These are phyloP conservation scores for Pseudogymnoascus sp. DNA, from an alignment of 2,329 filamentous ascomycete species.

Conservation along the genomic window DNA sequence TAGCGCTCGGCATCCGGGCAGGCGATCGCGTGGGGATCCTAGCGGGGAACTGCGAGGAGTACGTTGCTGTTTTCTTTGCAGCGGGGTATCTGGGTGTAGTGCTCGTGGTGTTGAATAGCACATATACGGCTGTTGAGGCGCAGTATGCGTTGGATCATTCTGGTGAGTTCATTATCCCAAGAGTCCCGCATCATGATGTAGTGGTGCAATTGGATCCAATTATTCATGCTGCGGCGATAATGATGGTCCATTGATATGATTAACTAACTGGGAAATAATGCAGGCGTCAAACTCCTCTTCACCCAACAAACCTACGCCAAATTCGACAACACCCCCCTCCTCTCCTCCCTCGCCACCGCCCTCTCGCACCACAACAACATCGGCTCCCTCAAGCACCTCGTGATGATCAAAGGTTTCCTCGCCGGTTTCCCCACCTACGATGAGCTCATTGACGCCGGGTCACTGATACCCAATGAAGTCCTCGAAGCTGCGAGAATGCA, in stretches of 20 bases:
- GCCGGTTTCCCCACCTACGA: conserved; percentile 53
- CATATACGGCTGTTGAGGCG: conserved; percentile 67
- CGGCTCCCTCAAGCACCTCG: conserved; percentile 40
- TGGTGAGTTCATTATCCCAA: conserved; percentile 37
- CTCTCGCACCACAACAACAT: conserved; percentile 36
- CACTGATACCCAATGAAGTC: conserved; percentile 38
- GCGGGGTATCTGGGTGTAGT: conserved; percentile 45
- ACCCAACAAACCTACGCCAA: conserved; percentile 62
- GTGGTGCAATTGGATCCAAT: too few species aligned
- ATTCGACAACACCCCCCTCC: conserved; percentile 54
- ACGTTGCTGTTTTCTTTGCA: conserved; percentile 27
- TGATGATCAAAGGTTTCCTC: conserved; percentile 53
- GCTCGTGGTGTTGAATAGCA: conserved; percentile 75
- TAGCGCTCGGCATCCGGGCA: conserved; percentile 58
- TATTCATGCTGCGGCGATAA: too few species aligned
- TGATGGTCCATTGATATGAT: too few species aligned
- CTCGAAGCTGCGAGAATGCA: conserved; percentile 47
- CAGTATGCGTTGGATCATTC: conserved; percentile 65
- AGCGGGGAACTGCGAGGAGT: conserved; percentile 20
- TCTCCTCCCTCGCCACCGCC: conserved; percentile 28
- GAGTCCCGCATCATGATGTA: too few species aligned
- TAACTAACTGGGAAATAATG: too few species aligned
- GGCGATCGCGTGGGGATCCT: conserved; percentile 21
- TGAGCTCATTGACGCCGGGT: conserved; percentile 48
- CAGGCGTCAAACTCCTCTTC: conserved; percentile 56